Conservation (phyloP, 257 asterid species). For the Avicennia marina region DNA sequence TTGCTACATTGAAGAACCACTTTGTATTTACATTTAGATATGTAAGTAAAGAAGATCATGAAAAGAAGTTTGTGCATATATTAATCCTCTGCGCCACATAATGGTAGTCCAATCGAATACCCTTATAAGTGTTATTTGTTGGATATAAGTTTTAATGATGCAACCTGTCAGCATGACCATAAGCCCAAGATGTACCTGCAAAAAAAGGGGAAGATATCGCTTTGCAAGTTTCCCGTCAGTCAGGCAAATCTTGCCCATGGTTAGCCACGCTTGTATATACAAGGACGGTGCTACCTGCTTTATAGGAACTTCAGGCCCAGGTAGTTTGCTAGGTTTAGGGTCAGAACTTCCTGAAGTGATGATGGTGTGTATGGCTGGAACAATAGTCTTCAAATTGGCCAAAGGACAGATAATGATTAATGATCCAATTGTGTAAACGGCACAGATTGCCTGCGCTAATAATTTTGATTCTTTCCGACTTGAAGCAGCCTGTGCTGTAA, state of each 20-base stretch:
- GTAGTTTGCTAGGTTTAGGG: constrained; percentile 43
- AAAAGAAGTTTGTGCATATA: too few species aligned
- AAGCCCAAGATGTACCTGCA: constrained; percentile 59
- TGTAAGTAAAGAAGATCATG: too few species aligned
- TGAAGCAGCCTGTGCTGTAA: constrained; percentile 47
- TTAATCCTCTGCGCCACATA: too few species aligned
- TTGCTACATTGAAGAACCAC: background rate
- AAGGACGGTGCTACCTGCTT: constrained; percentile 67
- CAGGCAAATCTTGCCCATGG: constrained; percentile 94
- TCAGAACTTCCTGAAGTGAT: constrained; percentile 64
- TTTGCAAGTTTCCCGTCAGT: constrained; percentile 90
- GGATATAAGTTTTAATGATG: too few species aligned
- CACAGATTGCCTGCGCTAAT: constrained; percentile 45
- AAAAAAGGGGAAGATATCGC: constrained; percentile 87
- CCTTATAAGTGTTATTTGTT: too few species aligned
- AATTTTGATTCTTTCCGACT: constrained; percentile 35
- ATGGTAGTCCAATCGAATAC: too few species aligned
- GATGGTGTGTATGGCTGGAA: constrained; percentile 67
- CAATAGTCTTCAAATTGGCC: constrained; percentile 46
- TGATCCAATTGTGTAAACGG: constrained; percentile 81
- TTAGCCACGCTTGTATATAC: constrained; percentile 77
- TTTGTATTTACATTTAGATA: too few species aligned
- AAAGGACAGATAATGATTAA: constrained; percentile 69
- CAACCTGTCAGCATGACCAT: constrained; percentile 1
- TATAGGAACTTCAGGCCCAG: constrained; percentile 34